Evolutionary conservation across 2,329 filamentous ascomycete species (phyloP).

Genomic region (Geosmithia putterillii): DNA sequence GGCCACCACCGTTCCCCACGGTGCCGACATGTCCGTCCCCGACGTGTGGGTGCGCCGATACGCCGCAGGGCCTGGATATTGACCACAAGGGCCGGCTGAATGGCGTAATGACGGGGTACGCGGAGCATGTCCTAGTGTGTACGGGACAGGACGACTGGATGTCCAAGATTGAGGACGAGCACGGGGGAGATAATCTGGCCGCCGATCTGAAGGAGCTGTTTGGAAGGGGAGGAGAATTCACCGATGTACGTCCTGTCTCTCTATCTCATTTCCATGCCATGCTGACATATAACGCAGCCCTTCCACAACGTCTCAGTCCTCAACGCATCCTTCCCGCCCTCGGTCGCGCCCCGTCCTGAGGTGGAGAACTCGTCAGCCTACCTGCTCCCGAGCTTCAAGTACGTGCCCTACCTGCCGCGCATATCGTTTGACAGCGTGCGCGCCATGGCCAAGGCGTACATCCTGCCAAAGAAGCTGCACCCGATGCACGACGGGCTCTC

Average conservation of each 20-base stretch:
- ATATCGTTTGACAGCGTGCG: constrained; percentile 42
- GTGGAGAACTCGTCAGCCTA: constrained; percentile 53
- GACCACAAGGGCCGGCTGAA: constrained; percentile 59
- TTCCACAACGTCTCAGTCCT: constrained; percentile 71
- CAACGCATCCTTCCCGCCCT: constrained; percentile 61
- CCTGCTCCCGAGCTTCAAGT: constrained; percentile 74
- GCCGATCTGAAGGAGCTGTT: constrained; percentile 61
- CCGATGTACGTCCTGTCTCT: constrained; percentile 41
- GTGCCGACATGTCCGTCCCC: constrained; percentile 56
- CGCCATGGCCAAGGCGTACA: constrained; percentile 50
- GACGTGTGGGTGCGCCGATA: constrained; percentile 63
- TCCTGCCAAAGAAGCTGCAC: constrained; percentile 53
- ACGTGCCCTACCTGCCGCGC: constrained; percentile 59
- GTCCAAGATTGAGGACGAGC: constrained; percentile 75
- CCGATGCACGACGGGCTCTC: constrained; percentile 46
- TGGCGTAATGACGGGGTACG: constrained; percentile 66
- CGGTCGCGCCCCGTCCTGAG: constrained; percentile 26
- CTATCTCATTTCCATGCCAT: background rate
- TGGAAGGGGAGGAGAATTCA: constrained; percentile 52
- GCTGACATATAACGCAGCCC: constrained; percentile 38
- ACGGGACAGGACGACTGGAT: constrained; percentile 74
- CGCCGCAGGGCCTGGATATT: constrained; percentile 57
- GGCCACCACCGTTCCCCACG: constrained; percentile 24
- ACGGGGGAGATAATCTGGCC: constrained; percentile 51
- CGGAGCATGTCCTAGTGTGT: constrained; percentile 73